These are phyloP conservation scores for Vigna radiata DNA, from an alignment of 306 rosid species.

Conservation along the genomic window DNA sequence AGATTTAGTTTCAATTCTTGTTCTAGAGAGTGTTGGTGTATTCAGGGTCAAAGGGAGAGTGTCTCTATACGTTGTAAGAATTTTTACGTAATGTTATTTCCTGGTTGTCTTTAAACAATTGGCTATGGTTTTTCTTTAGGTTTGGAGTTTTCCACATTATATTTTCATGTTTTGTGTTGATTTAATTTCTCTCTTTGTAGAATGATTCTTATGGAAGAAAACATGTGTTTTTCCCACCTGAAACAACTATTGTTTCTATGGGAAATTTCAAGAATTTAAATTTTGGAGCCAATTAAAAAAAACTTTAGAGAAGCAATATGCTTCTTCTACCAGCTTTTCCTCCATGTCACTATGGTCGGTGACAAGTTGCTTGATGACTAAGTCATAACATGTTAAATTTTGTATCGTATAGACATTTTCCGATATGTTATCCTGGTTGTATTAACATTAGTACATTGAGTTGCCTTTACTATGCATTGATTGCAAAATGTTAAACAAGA, in stretches of 20 bases:
- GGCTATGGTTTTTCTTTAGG: too few species aligned
- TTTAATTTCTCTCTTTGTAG: too few species aligned
- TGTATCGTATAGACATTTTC: not conserved
- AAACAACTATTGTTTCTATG: not conserved
- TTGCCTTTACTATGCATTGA: conserved; percentile 29
- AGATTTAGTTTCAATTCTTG: too few species aligned
- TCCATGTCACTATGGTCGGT: not conserved
- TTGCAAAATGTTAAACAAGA: not conserved
- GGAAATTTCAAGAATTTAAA: conserved; percentile 9
- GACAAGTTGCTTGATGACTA: conserved; percentile 1
- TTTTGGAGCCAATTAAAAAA: not conserved
- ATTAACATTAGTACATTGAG: conserved; percentile 6
- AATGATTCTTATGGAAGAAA: too few species aligned
- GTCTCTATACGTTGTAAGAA: too few species aligned
- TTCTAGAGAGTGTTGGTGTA: too few species aligned
- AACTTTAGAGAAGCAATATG: not conserved
- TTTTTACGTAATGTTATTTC: too few species aligned
- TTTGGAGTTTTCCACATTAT: too few species aligned
- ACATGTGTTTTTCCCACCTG: too few species aligned
- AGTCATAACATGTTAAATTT: not conserved
- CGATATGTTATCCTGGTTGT: not conserved
- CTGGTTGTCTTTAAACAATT: too few species aligned
- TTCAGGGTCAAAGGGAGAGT: too few species aligned
- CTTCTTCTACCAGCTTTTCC: not conserved
- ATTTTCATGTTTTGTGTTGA: too few species aligned